phyloP scores from a whole-genome alignment of 2,329 filamentous ascomycete genomes.

The Fusarium decemcellulare region DNA sequence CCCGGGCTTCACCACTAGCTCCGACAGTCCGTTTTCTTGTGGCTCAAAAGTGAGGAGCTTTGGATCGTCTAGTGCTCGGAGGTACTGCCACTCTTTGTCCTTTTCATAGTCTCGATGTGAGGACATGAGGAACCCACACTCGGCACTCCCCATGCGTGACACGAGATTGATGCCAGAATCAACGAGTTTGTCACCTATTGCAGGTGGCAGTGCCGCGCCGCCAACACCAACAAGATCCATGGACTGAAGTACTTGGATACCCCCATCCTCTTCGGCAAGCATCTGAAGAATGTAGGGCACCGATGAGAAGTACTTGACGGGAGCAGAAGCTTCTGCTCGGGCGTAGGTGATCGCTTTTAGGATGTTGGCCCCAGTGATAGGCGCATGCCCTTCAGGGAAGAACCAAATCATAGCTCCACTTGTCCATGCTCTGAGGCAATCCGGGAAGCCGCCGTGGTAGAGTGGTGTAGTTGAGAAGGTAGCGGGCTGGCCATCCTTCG shows the following conservation, averaged over 20 bases:
- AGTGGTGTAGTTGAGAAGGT: slow-evolving; percentile 77
- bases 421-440: slow-evolving; percentile 74
- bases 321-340: slow-evolving; percentile 34
- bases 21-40: slow-evolving; percentile 58
- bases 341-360: slow-evolving; percentile 61
- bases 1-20: slow-evolving; percentile 66
- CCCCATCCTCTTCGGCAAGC: slow-evolving; percentile 59
- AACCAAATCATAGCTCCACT: slow-evolving; percentile 73
- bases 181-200: slow-evolving; percentile 69
- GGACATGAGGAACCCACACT: slow-evolving; percentile 76
- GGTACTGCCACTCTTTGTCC: slow-evolving; percentile 74
- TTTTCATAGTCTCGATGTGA: slow-evolving; percentile 68
- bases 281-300: slow-evolving; percentile 72
- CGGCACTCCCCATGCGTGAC: slow-evolving; percentile 75
- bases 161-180: slow-evolving; percentile 66
- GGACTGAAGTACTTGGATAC: slow-evolving; percentile 57
- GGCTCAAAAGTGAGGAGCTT: slow-evolving; percentile 61
- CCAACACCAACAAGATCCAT: slow-evolving; percentile 77
- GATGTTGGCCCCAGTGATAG: slow-evolving; percentile 70
- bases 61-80: slow-evolving; percentile 57
- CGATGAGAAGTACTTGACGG: slow-evolving; percentile 71
- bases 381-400: slow-evolving; percentile 69
- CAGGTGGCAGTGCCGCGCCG: slow-evolving; percentile 68
- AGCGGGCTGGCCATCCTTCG: slow-evolving; percentile 52
- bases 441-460: slow-evolving; percentile 76